phyloP scores from a whole-genome alignment of 345 rosid species.

The Euclidium syriacum region DNA sequence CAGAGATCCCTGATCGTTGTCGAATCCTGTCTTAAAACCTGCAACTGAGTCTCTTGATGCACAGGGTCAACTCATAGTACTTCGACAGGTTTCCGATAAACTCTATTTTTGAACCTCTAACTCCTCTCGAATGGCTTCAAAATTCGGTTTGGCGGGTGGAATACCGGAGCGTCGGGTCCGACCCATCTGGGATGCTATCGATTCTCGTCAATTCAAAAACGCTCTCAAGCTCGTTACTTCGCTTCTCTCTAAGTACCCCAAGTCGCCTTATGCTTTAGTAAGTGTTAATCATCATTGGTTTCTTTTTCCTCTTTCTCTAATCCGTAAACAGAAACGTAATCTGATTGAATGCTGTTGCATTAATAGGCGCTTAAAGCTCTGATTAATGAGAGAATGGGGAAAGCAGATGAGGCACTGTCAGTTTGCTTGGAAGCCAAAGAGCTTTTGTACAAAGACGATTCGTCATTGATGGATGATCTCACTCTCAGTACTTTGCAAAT shows the following conservation, averaged over 20 bases:
- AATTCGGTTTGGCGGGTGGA: conserved; percentile 89
- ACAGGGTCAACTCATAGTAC: conserved; percentile 19
- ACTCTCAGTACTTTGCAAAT: conserved; percentile 92
- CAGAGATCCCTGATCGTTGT: conserved; percentile 1
- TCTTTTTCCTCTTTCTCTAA: neutral
- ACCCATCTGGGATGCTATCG: conserved; percentile 95
- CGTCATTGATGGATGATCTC: conserved; percentile 84
- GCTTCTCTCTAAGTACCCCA: conserved; percentile 74
- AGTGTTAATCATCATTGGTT: conserved; percentile 13
- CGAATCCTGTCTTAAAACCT: neutral
- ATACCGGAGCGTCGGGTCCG: conserved; percentile 98
- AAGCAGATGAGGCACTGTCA: conserved; percentile 64
- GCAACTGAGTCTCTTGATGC: neutral
- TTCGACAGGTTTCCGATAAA: neutral
- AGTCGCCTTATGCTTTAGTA: conserved; percentile 89
- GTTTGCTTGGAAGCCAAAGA: conserved; percentile 73
- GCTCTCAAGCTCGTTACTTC: conserved; percentile 79
- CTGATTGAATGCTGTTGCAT: conserved; percentile 19
- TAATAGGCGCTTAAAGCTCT: conserved; percentile 80
- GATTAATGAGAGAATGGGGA: conserved; percentile 85
- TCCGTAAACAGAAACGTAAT: neutral
- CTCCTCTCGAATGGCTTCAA: conserved; percentile 61
- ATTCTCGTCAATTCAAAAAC: conserved; percentile 91
- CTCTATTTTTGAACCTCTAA: neutral
- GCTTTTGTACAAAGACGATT: conserved; percentile 60